Conservation (phyloP, 2,329 filamentous ascomycete species). For the Pseudogymnoascus sp. region DNA sequence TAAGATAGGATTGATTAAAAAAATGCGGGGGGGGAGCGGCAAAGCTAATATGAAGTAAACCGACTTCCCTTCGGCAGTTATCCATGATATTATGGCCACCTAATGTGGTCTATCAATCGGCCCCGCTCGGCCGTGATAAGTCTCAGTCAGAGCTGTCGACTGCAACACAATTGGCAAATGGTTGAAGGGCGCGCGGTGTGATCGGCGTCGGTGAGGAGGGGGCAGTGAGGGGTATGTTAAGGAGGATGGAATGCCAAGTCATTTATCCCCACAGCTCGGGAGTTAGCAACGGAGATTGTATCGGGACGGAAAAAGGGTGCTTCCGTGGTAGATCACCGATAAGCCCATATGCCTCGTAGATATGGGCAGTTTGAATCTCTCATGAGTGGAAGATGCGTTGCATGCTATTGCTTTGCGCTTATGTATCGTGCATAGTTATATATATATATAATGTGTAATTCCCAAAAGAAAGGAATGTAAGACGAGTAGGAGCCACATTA, state of each 20-base stretch:
- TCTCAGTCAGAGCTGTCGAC: not conserved
- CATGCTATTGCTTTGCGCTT: not conserved
- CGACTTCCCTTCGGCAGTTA: slow-evolving; percentile 1
- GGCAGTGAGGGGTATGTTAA: not conserved
- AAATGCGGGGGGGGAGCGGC: not conserved
- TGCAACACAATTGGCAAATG: not conserved
- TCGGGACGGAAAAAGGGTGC: not conserved
- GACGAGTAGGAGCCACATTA: not conserved
- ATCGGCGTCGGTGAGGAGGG: not conserved
- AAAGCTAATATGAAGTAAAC: not conserved
- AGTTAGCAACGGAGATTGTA: not conserved
- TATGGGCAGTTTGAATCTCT: not conserved
- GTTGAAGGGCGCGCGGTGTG: not conserved
- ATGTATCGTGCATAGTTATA: not conserved
- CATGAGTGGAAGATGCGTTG: not conserved
- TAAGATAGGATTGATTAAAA: not conserved
- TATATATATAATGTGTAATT: not conserved
- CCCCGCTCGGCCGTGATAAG: not conserved
- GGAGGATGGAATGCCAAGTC: not conserved
- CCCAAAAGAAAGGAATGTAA: not conserved
- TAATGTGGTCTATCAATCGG: not conserved
- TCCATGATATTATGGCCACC: not conserved
- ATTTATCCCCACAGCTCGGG: not conserved
- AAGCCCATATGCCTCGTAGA: not conserved
- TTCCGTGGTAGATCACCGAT: not conserved